Evolutionary conservation across 2,329 filamentous ascomycete species (phyloP), one percentile per base, ranked within the genome.

Genomic region (Delphinella strobiligena): DNA sequence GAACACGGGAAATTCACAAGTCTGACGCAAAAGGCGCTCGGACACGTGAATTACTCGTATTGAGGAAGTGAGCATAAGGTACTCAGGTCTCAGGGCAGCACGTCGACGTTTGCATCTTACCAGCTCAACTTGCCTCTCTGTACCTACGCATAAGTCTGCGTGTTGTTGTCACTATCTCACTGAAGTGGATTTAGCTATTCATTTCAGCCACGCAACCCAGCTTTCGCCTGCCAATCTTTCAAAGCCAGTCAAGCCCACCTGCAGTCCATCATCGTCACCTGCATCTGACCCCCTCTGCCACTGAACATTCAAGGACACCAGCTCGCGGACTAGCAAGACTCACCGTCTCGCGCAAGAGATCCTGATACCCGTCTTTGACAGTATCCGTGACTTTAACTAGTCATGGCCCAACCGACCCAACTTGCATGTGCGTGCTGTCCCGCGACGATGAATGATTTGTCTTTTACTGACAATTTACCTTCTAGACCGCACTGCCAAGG

Each of bases 331-430:
- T n/a, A n/a, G n/a, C n/a, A n/a, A n/a, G n/a, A n/a, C n/a, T n/a
- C n/a, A n/a, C n/a, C n/a, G n/a, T n/a, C n/a, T n/a, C n/a, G n/a
- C n/a, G 22, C 22, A 27, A 27, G 22, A 27, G 7, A 27, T 7
- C 7, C 12, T 12, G 22, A 7, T 27, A 27, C 22, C 22, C 22
- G 22, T 27, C 22, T 12, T 7, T 14, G 15, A 33, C 2, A 10
- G 11, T 16, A 37, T 33, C 36, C 41, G 41, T 43, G 41, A 31
- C 41, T 43, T 43, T 43, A 31, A 79, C 76, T 87, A 87, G 83
- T 79, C 76, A 95, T 94, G 87, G 83, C 85, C 63, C 80, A 73
- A 72, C 79, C 84, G 59, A 82, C 89, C 68, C 89, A 95, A 78
- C 83, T 95, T 78, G 85, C 86, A 66, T 94, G 75, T 79, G 62